phyloP scores from a whole-genome alignment of 768 basidiomycete genomes.

The Suillus variegatus region DNA sequence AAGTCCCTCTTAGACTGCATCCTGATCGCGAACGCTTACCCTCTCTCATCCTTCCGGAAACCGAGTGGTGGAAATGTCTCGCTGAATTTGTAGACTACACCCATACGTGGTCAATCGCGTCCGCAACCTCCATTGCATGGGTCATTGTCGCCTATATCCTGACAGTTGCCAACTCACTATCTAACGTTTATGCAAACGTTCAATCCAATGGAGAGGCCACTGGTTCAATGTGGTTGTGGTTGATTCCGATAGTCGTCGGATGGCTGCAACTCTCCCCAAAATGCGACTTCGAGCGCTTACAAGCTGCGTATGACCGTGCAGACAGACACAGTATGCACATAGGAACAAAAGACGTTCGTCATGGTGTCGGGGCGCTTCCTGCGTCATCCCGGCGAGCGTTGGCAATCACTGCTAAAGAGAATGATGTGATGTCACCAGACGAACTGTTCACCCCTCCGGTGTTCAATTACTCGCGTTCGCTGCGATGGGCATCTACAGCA shows the following conservation, averaged over 20 bases:
- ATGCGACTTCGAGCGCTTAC: slow-evolving; percentile 31
- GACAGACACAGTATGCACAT: slow-evolving; percentile 22
- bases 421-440: slow-evolving; percentile 16
- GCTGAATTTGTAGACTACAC: slow-evolving; percentile 31
- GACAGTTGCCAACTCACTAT: slow-evolving; percentile 32
- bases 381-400: neutral
- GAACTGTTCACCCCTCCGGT: slow-evolving; percentile 5
- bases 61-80: slow-evolving; percentile 40
- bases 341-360: neutral
- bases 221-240: slow-evolving; percentile 39
- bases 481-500: slow-evolving; percentile 6
- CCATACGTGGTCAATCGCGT: slow-evolving; percentile 37
- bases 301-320: slow-evolving; percentile 26
- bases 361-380: neutral
- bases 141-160: slow-evolving; percentile 27
- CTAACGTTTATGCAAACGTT: neutral
- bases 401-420: neutral
- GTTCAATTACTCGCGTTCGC: slow-evolving; percentile 9
- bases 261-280: slow-evolving; percentile 39
- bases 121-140: slow-evolving; percentile 37
- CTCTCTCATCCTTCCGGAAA: slow-evolving; percentile 37
- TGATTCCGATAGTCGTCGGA: slow-evolving; percentile 35
- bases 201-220: slow-evolving; percentile 5
- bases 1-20: slow-evolving; percentile 33
- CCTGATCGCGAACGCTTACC: slow-evolving; percentile 27